phyloP scores from a whole-genome alignment of 192 early-diverging fungal genomes.

The Linnemannia elongata region DNA sequence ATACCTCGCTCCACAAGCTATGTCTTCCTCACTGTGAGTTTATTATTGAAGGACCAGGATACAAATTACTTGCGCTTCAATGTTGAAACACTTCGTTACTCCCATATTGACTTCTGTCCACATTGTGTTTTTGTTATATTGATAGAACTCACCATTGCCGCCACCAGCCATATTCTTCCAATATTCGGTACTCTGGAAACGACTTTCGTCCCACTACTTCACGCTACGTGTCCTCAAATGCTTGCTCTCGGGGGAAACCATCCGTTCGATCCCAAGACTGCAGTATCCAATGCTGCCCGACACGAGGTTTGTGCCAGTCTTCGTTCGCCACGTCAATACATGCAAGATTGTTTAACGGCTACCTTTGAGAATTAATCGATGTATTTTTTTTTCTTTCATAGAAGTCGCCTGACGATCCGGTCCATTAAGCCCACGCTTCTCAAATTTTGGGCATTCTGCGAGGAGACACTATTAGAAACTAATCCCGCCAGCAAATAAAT shows the following conservation, averaged over 20 bases:
- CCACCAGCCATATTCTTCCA: slow-evolving; percentile 90
- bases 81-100: background rate
- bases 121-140: background rate
- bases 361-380: background rate
- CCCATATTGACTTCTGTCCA: background rate
- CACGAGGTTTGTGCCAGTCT: slow-evolving; percentile 49
- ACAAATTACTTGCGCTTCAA: background rate
- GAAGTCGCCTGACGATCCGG: slow-evolving; percentile 38
- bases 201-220: slow-evolving; percentile 86
- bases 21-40: slow-evolving; percentile 51
- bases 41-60: background rate
- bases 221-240: slow-evolving; percentile 80
- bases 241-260: slow-evolving; percentile 83
- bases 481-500: background rate
- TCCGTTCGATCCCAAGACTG: slow-evolving; percentile 84
- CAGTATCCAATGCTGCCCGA: slow-evolving; percentile 86
- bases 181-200: slow-evolving; percentile 85
- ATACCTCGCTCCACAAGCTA: slow-evolving; percentile 54
- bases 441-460: slow-evolving; percentile 43
- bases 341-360: background rate
- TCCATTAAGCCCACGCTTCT: slow-evolving; percentile 36
- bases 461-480: slow-evolving; percentile 36
- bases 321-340: background rate
- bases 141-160: slow-evolving; percentile 78
- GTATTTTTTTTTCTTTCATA: background rate